phyloP scores from a whole-genome alignment of 1,284 basidiomycete genomes.

The Megacollybia platyphylla region DNA sequence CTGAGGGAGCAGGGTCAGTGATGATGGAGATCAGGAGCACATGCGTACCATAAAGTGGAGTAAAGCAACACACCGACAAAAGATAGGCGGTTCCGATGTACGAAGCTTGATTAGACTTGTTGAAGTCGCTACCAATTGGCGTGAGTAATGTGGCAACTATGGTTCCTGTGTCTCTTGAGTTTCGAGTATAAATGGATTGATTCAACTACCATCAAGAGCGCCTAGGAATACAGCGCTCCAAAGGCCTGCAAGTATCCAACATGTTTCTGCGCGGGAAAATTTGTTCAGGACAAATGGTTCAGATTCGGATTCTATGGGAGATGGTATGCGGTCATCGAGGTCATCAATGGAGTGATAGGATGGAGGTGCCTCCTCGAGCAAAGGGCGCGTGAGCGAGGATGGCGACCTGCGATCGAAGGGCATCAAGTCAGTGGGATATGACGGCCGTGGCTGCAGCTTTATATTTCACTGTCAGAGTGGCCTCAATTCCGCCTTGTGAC shows the following conservation, averaged over 20 bases:
- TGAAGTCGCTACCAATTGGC: constrained; percentile 70
- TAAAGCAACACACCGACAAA: constrained; percentile 83
- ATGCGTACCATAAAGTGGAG: constrained; percentile 69
- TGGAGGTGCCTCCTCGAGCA: constrained; percentile 27
- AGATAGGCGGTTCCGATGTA: constrained; percentile 85
- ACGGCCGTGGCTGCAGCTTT: constrained; percentile 1
- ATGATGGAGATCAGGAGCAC: constrained; percentile 4
- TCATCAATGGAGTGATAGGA: constrained; percentile 31
- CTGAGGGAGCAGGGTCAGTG: constrained; percentile 24
- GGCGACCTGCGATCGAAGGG: constrained; percentile 24
- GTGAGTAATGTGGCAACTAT: constrained; percentile 69
- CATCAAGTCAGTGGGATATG: constrained; percentile 16
- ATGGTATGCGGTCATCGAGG: constrained; percentile 16
- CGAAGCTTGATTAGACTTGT: constrained; percentile 67
- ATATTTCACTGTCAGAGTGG: not conserved
- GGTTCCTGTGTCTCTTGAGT: constrained; percentile 34
- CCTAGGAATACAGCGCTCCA: constrained; percentile 75
- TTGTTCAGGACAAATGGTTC: constrained; percentile 24
- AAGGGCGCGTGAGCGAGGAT: constrained; percentile 26
- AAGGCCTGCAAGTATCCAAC: constrained; percentile 61
- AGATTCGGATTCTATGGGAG: constrained; percentile 12
- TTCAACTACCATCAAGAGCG: constrained; percentile 59
- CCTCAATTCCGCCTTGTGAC: constrained; percentile 4
- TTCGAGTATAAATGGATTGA: constrained; percentile 4
- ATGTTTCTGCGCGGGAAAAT: constrained; percentile 37